Conservation (phyloP, 2,329 filamentous ascomycete species). For the Alternaria infectoria region DNA sequence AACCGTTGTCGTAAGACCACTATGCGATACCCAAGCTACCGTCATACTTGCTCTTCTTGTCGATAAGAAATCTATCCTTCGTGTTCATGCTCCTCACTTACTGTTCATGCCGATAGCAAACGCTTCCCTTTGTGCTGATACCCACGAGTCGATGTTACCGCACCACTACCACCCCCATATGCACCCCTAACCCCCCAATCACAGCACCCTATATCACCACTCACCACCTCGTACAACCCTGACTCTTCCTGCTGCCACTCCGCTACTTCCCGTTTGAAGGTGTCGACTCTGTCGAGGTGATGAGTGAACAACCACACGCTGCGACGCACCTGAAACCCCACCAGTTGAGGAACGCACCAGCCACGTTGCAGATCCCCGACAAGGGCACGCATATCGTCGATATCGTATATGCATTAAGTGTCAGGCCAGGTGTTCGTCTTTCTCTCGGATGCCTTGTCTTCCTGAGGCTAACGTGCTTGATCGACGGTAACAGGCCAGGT, state of each 20-base stretch:
- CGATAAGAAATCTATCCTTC: neutral
- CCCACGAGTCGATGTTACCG: neutral
- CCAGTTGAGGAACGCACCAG: constrained; percentile 19
- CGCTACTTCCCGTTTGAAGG: neutral
- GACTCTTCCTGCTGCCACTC: neutral
- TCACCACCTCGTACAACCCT: neutral
- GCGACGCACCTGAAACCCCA: constrained; percentile 29
- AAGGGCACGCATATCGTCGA: constrained; percentile 7
- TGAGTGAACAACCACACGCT: constrained; percentile 8
- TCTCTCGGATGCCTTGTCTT: constrained; percentile 16
- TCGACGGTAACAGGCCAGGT: neutral
- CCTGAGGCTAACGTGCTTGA: constrained; percentile 17
- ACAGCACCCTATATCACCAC: neutral
- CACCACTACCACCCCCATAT: neutral
- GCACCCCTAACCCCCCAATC: neutral
- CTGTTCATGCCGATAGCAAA: neutral
- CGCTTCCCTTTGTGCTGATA: neutral
- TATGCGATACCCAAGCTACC: neutral
- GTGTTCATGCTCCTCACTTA: neutral
- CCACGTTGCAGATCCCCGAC: constrained; percentile 2
- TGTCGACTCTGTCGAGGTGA: constrained; percentile 10
- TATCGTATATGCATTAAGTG: constrained; percentile 16
- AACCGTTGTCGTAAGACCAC: neutral
- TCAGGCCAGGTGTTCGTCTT: neutral
- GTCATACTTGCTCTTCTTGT: neutral